Base-by-base conservation (phyloP, 805 yeast genomes). In the Candida nonsorbophila region DNA sequence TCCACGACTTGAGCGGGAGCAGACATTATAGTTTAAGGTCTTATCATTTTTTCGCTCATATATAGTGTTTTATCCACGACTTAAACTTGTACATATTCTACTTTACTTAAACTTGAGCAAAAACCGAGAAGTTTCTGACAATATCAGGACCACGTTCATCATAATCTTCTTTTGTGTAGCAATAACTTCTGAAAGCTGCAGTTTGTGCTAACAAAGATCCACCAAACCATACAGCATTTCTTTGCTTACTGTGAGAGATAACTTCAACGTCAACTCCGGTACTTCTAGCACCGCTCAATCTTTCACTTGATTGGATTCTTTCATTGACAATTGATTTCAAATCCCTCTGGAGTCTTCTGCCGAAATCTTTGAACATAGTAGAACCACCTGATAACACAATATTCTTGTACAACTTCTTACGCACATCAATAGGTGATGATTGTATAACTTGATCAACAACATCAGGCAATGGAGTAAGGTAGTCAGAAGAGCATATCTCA, bases 161-260 rank as follows among this genome's bases (percentile, higher is more conserved):
- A 59, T 92, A 92, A 53, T 92, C 98, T 51, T 82, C 80, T 67
- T 92, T 92, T 14, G 98, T 90, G 66, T 92, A 92, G 58, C 97
- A 92, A 61, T 88, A 88, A 57, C 94, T 78, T 61, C 83, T 85
- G 66, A 92, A 92, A 62, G 92, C 98, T 14, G 94, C 79, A 7
- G 99, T 92, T 66, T 90, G 97, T 1, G 99, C 97, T 53, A 92
- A 71, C 44, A 92, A 67, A 13, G 95, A 84, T 44, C 99, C 99
- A 46, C 99, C 99, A 55, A 90, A 92, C 99, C 99, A 92, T 35
- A 92, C 99, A 3, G 99, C 99, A 51, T 92, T 86, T 57, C 96
- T 77, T 67, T 92, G 99, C 62, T 92, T 84, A 68, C 90, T 87
- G 66, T 92, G 99, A 16, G 94, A 78, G 42, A 92, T 88, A 38